Percentiles rank a stretch among this genome's conserved stretches.
These are phyloP conservation scores for Colletotrichum godetiae DNA, from an alignment of 2,329 filamentous ascomycete genomes.

Conservation along the genomic window DNA sequence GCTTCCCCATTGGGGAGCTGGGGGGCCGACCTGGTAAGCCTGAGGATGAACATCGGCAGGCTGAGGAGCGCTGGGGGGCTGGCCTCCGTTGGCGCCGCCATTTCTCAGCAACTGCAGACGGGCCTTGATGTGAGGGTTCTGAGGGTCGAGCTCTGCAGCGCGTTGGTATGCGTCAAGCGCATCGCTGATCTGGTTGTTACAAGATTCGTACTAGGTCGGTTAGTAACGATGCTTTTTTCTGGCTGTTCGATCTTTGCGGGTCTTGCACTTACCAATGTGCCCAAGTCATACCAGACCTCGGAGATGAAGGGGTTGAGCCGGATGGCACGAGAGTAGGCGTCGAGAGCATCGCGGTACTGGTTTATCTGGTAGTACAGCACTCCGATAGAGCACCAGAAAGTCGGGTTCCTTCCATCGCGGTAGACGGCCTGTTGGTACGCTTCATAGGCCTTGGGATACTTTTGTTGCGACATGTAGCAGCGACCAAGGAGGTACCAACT, in stretches of 20 bases:
- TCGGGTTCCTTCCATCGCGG: slow-evolving; percentile 95
- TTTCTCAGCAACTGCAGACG: slow-evolving; percentile 89
- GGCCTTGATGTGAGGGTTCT: slow-evolving; percentile 95
- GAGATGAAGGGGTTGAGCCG: slow-evolving; percentile 97
- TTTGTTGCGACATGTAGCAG: slow-evolving; percentile 99
- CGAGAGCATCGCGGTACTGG: slow-evolving; percentile 96
- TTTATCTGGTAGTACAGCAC: slow-evolving; percentile 99
- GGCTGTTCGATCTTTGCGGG: background rate
- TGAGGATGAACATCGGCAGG: slow-evolving; percentile 97
- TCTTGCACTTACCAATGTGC: slow-evolving; percentile 81
- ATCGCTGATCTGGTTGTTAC: slow-evolving; percentile 98
- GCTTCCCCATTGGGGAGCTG: slow-evolving; percentile 89
- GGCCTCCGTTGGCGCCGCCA: slow-evolving; percentile 78
- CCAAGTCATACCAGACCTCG: slow-evolving; percentile 98
- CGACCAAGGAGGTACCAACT: slow-evolving; percentile 98
- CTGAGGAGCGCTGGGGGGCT: slow-evolving; percentile 82
- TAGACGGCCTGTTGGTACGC: slow-evolving; percentile 99
- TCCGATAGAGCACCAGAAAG: slow-evolving; percentile 99
- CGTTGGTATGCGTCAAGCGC: slow-evolving; percentile 95
- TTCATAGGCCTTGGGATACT: slow-evolving; percentile 98
- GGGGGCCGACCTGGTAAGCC: slow-evolving; percentile 89
- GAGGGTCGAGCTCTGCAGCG: slow-evolving; percentile 92
- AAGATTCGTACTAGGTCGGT: slow-evolving; percentile 85
- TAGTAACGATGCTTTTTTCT: slow-evolving; percentile 42
- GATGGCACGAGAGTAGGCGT: slow-evolving; percentile 97